These are phyloP conservation scores for Oryza meyeriana DNA, from an alignment of 176 grass and related monocot genomes.

Conservation along the genomic window DNA sequence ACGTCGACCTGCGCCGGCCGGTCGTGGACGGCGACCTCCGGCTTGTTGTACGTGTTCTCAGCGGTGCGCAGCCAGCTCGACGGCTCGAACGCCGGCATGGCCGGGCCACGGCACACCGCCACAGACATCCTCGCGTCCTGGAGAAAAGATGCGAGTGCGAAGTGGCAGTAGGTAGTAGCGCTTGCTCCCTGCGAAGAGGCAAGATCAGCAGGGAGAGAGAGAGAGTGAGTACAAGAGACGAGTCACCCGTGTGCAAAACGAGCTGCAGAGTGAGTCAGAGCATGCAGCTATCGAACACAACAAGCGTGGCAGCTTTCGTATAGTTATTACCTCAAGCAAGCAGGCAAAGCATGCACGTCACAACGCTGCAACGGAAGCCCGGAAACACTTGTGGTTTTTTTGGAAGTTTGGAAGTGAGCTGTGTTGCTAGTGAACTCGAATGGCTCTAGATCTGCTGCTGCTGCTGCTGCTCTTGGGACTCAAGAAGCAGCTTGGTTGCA, in stretches of 20 bases:
- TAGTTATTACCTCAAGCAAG: constrained; percentile 22
- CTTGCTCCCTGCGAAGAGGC: constrained; percentile 38
- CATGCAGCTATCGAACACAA: neutral
- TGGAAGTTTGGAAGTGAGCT: neutral
- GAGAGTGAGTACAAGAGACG: constrained; percentile 12
- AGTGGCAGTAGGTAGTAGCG: constrained; percentile 7
- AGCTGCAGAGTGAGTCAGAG: neutral
- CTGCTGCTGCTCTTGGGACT: constrained; percentile 7
- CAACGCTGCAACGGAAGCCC: neutral
- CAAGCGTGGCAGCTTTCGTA: neutral
- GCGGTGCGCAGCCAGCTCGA: constrained; percentile 16
- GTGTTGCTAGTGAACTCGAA: too few relatives aligned
- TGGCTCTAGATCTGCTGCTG: neutral
- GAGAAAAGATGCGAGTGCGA: constrained; percentile 12
- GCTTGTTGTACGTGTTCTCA: neutral
- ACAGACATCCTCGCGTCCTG: constrained; percentile 56
- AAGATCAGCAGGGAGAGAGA: neutral
- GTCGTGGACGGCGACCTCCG: constrained; percentile 6
- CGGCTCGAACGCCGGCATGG: constrained; percentile 33
- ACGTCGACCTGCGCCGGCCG: constrained; percentile 51
- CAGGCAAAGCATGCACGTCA: neutral
- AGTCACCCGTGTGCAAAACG: neutral
- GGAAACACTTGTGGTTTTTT: neutral
- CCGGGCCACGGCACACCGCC: constrained; percentile 39
- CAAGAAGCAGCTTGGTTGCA: constrained; percentile 41